Evolutionary conservation across 2,329 filamentous ascomycete genomes (phyloP).

Genomic region (Chaetomium globosum): DNA sequence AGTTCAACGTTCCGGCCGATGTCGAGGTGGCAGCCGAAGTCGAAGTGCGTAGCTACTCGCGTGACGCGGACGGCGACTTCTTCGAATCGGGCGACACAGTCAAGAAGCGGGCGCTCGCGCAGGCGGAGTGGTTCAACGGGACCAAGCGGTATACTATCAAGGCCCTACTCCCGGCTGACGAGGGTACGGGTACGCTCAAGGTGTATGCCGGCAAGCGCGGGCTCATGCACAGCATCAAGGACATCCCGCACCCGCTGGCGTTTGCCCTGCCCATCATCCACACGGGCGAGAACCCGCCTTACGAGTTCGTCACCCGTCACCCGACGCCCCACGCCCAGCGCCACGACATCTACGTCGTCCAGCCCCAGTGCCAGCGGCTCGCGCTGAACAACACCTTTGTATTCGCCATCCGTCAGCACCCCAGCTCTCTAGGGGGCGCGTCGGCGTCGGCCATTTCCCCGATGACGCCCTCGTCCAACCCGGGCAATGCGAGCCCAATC

Average conservation of each 20-base stretch:
- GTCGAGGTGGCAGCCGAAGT: constrained; percentile 92
- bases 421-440: constrained; percentile 55
- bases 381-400: constrained; percentile 98
- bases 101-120: constrained; percentile 82
- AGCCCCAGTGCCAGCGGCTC: constrained; percentile 86
- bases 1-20: constrained; percentile 83
- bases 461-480: constrained; percentile 51
- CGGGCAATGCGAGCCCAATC: constrained; percentile 57
- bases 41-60: constrained; percentile 76
- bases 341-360: constrained; percentile 94
- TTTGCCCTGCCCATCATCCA: constrained; percentile 89
- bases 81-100: constrained; percentile 90
- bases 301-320: constrained; percentile 89
- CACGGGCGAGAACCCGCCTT: constrained; percentile 87
- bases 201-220: constrained; percentile 93
- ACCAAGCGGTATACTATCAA: constrained; percentile 93
- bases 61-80: constrained; percentile 84
- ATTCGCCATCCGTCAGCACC: constrained; percentile 92
- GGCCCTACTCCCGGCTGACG: constrained; percentile 85
- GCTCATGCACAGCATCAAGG: constrained; percentile 95
- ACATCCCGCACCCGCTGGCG: constrained; percentile 90
- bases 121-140: constrained; percentile 87
- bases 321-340: constrained; percentile 97
- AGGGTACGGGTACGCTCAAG: constrained; percentile 84
- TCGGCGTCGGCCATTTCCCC: constrained; percentile 27